phyloP scores from a whole-genome alignment of 2,329 filamentous ascomycete species.

The Epichloe glyceriae region DNA sequence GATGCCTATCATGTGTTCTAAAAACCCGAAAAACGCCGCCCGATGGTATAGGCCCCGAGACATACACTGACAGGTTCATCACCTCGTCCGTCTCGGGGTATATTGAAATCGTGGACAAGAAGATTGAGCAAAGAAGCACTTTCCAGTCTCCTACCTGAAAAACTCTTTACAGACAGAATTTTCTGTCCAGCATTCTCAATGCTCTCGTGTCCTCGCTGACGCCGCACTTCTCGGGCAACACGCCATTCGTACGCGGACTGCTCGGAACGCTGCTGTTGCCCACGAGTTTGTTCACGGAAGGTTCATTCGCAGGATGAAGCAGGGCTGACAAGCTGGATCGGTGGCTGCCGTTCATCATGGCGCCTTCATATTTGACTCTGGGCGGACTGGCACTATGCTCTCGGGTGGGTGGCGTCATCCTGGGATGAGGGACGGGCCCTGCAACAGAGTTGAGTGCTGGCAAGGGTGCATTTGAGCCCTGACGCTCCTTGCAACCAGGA shows the following conservation, averaged over 20 bases:
- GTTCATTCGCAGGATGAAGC: conserved; percentile 39
- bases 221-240: conserved; percentile 23
- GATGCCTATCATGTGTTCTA: no score
- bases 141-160: neutral
- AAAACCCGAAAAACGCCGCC: neutral
- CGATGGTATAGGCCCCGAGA: neutral
- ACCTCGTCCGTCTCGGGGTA: neutral
- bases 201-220: conserved; percentile 53
- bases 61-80: neutral
- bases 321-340: conserved; percentile 36
- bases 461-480: conserved; percentile 30
- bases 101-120: neutral
- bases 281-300: conserved; percentile 29
- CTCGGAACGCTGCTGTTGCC: conserved; percentile 30
- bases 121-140: neutral
- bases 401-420: conserved; percentile 30
- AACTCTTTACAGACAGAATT: conserved; percentile 25
- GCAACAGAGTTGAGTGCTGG: conserved; percentile 23
- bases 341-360: conserved; percentile 13
- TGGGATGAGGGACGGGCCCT: conserved; percentile 13
- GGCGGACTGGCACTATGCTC: conserved; percentile 36
- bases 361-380: conserved; percentile 26
- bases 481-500: conserved; percentile 31
- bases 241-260: conserved; percentile 18
- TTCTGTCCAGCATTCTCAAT: conserved; percentile 51